Evolutionary conservation across 192 early-diverging fungal species (phyloP).

Genomic region (Coemansia sp.): DNA sequence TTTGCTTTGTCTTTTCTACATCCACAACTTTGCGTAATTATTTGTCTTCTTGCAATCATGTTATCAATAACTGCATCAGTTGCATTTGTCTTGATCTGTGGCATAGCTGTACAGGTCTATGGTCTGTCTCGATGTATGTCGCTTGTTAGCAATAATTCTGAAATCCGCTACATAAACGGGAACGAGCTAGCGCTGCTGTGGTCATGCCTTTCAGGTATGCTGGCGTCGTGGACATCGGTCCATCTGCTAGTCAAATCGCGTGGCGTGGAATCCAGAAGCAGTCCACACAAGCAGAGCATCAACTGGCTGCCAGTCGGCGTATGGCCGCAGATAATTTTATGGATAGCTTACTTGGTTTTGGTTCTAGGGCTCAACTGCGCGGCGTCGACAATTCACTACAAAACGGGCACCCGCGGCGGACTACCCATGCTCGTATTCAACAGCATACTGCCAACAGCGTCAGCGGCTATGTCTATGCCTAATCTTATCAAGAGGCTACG

Average conservation of each 20-base stretch:
- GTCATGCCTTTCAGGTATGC: constrained; percentile 14
- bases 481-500: not conserved
- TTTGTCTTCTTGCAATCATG: not conserved
- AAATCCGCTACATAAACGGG: constrained; percentile 10
- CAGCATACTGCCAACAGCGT: not conserved
- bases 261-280: not conserved
- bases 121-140: not conserved
- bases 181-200: constrained; percentile 29
- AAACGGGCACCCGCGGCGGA: not conserved
- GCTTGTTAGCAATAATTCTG: not conserved
- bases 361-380: not conserved
- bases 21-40: no score
- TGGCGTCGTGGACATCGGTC: constrained; percentile 15
- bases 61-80: constrained; percentile 1
- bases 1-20: no score
- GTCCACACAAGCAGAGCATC: not conserved
- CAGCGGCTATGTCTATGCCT: not conserved
- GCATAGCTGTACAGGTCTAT: constrained; percentile 12
- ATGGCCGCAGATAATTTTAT: constrained; percentile 14
- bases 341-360: constrained; percentile 2
- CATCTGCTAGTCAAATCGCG: constrained; percentile 15
- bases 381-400: constrained; percentile 10
- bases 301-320: constrained; percentile 27
- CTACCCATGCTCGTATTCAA: not conserved
- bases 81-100: constrained; percentile 7